Evolutionary conservation across 73 alveolate species (phyloP).

Genomic region (Tetrahymena borealis): DNA sequence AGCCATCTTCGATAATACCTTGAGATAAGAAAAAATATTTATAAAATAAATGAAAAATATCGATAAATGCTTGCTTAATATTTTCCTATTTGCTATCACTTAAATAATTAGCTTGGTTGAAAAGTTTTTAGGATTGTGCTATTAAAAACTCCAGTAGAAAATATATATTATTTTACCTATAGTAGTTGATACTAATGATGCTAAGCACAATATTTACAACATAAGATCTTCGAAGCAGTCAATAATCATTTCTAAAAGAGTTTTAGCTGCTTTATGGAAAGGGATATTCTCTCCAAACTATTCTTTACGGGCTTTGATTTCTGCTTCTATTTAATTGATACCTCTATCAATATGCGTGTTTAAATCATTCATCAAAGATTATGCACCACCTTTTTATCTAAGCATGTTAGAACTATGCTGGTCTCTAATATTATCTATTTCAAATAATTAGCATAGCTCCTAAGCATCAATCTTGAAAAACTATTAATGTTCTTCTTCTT

Average conservation of each 20-base stretch:
- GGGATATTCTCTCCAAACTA: conserved; percentile 40
- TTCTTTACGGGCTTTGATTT: background rate
- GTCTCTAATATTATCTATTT: background rate
- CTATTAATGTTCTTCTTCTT: background rate
- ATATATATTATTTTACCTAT: conserved; percentile 69
- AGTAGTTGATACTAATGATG: conserved; percentile 85
- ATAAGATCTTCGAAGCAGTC: conserved; percentile 92
- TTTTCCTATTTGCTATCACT: too few relatives aligned
- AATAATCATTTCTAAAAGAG: conserved; percentile 48
- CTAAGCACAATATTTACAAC: conserved; percentile 78
- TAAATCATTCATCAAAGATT: background rate
- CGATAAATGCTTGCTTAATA: too few relatives aligned
- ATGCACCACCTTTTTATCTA: background rate
- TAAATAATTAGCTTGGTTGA: too few relatives aligned
- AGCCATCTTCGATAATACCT: conserved; percentile 64
- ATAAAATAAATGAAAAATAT: too few relatives aligned
- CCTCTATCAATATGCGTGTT: background rate
- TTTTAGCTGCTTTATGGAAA: conserved; percentile 11
- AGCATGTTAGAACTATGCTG: background rate
- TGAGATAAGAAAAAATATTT: too few relatives aligned
- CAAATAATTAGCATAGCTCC: background rate
- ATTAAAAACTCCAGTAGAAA: too few relatives aligned
- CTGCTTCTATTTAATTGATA: background rate
- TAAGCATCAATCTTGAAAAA: background rate
- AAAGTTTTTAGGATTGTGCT: too few relatives aligned